Evolutionary conservation across 202 grass and related monocot species (phyloP).

Genomic region (Zoysia matrella): DNA sequence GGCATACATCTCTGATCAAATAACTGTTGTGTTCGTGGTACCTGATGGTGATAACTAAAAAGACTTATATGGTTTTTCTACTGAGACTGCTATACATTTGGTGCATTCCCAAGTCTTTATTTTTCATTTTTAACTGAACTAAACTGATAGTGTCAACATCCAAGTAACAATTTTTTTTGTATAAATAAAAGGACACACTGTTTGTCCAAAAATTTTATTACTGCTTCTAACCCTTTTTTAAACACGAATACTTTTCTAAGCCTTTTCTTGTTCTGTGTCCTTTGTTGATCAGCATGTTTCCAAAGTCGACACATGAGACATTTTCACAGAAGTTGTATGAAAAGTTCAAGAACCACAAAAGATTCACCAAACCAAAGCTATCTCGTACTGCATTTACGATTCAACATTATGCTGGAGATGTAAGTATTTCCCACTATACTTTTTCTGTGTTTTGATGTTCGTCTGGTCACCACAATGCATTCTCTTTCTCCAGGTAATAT

Average conservation of each 20-base stretch:
- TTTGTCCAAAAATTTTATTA: constrained; percentile 36
- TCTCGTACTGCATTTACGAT: constrained; percentile 88
- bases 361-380: constrained; percentile 93
- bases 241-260: too few species aligned
- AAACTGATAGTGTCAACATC: constrained; percentile 1
- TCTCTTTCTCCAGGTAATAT: constrained; percentile 66
- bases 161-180: constrained; percentile 28
- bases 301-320: constrained; percentile 89
- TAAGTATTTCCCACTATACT: constrained; percentile 57
- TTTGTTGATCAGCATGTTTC: constrained; percentile 80
- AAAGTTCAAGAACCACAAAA: constrained; percentile 90
- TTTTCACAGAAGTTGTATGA: constrained; percentile 81
- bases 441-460: constrained; percentile 4
- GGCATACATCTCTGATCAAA: background rate
- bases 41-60: constrained; percentile 33
- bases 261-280: background rate
- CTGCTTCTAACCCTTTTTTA: constrained; percentile 46
- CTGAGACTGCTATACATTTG: constrained; percentile 26
- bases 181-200: constrained; percentile 17
- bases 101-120: constrained; percentile 19
- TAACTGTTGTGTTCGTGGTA: constrained; percentile 9
- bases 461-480: constrained; percentile 29
- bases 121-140: constrained; percentile 19
- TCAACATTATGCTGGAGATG: constrained; percentile 96
- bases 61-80: constrained; percentile 25